Percentiles rank a stretch among this genome's conserved stretches.
phyloP scores from a whole-genome alignment of 768 basidiomycete species.

The Chalciporus pseudorubinellus region DNA sequence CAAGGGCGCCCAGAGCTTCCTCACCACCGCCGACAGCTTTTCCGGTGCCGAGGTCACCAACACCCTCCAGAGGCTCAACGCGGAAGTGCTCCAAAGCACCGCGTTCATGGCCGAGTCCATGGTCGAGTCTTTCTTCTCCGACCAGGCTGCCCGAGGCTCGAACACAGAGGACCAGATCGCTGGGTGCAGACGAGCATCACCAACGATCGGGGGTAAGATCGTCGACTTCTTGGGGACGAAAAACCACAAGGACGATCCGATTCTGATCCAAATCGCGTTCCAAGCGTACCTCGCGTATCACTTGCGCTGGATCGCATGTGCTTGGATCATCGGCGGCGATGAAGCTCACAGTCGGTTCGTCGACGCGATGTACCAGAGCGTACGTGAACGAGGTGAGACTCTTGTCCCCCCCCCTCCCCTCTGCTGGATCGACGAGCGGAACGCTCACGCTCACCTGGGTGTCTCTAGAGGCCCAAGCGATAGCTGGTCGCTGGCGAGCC shows the following conservation, averaged over 20 bases:
- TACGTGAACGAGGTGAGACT: constrained; percentile 36
- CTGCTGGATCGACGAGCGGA: too few species aligned
- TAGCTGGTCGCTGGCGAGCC: constrained; percentile 45
- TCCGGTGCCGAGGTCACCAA: constrained; percentile 45
- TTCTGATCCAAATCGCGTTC: constrained; percentile 37
- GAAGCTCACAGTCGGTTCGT: constrained; percentile 21
- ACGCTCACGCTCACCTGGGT: too few species aligned
- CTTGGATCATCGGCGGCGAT: constrained; percentile 33
- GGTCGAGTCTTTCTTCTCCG: constrained; percentile 40
- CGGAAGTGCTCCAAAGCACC: constrained; percentile 47
- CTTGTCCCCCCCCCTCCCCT: too few species aligned
- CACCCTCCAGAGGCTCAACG: constrained; percentile 45
- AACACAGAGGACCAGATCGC: constrained; percentile 23
- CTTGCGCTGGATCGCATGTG: constrained; percentile 25
- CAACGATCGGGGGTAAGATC: constrained; percentile 19
- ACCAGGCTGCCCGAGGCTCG: constrained; percentile 2
- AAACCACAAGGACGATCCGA: constrained; percentile 32
- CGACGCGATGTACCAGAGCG: constrained; percentile 32
- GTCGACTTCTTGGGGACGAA: constrained; percentile 30
- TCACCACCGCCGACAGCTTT: constrained; percentile 41
- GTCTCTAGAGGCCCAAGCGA: constrained; percentile 40
- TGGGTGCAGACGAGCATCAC: constrained; percentile 22
- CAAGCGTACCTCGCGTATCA: constrained; percentile 29
- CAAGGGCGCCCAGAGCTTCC: constrained; percentile 45
- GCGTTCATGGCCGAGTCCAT: constrained; percentile 48